Conservation (phyloP, 768 basidiomycete genomes). For the Plicaturopsis crispa region DNA sequence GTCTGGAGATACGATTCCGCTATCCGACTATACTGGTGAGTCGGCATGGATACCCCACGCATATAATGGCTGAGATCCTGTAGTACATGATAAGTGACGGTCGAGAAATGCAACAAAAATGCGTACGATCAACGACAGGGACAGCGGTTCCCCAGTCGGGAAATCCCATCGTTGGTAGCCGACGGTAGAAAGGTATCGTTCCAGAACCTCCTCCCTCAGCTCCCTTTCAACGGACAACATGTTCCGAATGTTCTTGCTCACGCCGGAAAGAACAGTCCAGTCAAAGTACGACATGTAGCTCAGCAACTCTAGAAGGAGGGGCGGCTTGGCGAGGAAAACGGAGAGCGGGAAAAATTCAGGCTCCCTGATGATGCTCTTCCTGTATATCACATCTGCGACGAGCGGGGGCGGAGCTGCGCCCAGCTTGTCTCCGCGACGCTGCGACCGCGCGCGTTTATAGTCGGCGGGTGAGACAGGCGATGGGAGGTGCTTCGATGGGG, state of each 20-base stretch:
- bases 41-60: constrained; percentile 70
- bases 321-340: constrained; percentile 45
- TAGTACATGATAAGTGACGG: constrained; percentile 8
- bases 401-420: constrained; percentile 29
- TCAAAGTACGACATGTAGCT: constrained; percentile 62
- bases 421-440: constrained; percentile 30
- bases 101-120: not conserved
- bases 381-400: constrained; percentile 20
- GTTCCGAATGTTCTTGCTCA: constrained; percentile 46
- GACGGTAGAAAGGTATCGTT: constrained; percentile 60
- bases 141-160: constrained; percentile 45
- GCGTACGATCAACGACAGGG: constrained; percentile 55
- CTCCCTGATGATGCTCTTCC: constrained; percentile 11
- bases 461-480: constrained; percentile 24
- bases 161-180: constrained; percentile 63
- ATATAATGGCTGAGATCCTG: constrained; percentile 79
- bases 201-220: constrained; percentile 58
- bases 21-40: constrained; percentile 60
- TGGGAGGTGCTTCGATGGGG: constrained; percentile 3
- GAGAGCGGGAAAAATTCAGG: constrained; percentile 41
- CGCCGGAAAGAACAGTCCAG: constrained; percentile 53
- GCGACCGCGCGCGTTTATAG: constrained; percentile 31
- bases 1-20: constrained; percentile 52
- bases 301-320: constrained; percentile 49
- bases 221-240: constrained; percentile 39